A percentile compares a stretch with the other conserved stretches of the same genome.
phyloP scores from a whole-genome alignment of 2,329 filamentous ascomycete genomes.

The Paraphaeosphaeria sporulosa region DNA sequence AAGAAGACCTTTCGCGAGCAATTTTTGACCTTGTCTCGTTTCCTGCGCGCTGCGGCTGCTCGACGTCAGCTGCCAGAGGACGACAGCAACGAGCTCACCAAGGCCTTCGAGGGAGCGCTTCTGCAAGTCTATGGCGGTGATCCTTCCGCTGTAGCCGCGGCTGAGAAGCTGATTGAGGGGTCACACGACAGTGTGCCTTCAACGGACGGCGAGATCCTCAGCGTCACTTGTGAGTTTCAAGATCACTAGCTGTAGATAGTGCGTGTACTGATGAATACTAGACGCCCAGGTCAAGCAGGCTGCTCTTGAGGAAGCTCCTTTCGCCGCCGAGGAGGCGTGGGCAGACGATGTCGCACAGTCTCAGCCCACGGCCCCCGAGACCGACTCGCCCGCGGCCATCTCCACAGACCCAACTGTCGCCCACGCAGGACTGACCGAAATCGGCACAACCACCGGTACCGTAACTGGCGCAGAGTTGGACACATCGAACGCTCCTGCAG shows the following conservation, averaged over 20 bases:
- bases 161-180: conserved; percentile 79
- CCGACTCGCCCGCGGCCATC: conserved; percentile 44
- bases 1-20: conserved; percentile 64
- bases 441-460: conserved; percentile 53
- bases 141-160: conserved; percentile 74
- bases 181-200: conserved; percentile 71
- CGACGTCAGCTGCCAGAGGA: conserved; percentile 72
- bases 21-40: conserved; percentile 77
- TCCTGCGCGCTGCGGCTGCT: conserved; percentile 79
- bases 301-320: conserved; percentile 57
- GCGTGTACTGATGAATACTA: conserved; percentile 41
- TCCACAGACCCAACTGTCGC: conserved; percentile 72
- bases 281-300: conserved; percentile 67
- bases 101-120: conserved; percentile 81
- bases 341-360: conserved; percentile 57
- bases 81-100: conserved; percentile 76
- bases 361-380: conserved; percentile 47
- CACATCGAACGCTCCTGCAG: conserved; percentile 41
- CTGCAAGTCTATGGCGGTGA: conserved; percentile 82
- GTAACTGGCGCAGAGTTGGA: conserved; percentile 44
- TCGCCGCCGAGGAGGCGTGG: conserved; percentile 61
- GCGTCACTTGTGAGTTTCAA: conserved; percentile 72
- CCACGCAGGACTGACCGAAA: conserved; percentile 73
- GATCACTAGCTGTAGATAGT: background rate
- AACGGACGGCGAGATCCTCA: conserved; percentile 69